Evolutionary conservation across 2,329 filamentous ascomycete genomes (phyloP), one percentile per base, ranked within the genome.

Genomic region (Fusarium pseudograminearum): DNA sequence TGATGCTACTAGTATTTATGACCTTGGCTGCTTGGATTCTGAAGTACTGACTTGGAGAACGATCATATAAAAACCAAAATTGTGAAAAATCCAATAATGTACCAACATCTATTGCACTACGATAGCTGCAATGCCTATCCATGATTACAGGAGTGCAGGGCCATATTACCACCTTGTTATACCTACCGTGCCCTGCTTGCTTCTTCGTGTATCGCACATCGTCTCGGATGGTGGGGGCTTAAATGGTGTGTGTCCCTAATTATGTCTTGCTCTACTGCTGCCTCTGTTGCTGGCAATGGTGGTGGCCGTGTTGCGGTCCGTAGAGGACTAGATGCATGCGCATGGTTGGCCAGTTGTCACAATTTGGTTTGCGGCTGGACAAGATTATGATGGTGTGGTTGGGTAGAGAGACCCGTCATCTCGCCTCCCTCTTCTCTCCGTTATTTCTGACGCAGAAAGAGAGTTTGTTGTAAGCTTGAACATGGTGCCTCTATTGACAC

Each of bases 301-400:
- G 61, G 54, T 59, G 50, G 38, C 41, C 55, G 50, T 59, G 47
- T 61, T 45, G 33, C 20, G 40, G 40, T 14, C 40, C 8, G 40
- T 53, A 22, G 47, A 51, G 34, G 46, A 36, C 47, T 36, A 22
- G 54, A 57, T 57, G 60, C 55, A 68, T 60, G 65, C 50, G 51
- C 34, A 41, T 70, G 67, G 67, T 71, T 70, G 67, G 59, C 50
- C 55, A 63, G 59, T 53, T 62, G 59, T 69, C 65, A 67, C 54
- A 31, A 46, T 44, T 64, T 68, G 53, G 51, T 44, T 55, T 67
- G 46, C 28, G 56, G 54, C 44, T 64, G 34, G 34, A 40, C 15
- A 36, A 41, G 24, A 52, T 52, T 56, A 44, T 42, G 55, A 55
- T 67, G 63, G 64, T 67, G 62, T 67, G 62, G 64, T 67, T 67